These are phyloP conservation scores for Gryganskiella cystojenkinii DNA, from an alignment of 192 early-diverging fungal genomes.

Conservation along the genomic window DNA sequence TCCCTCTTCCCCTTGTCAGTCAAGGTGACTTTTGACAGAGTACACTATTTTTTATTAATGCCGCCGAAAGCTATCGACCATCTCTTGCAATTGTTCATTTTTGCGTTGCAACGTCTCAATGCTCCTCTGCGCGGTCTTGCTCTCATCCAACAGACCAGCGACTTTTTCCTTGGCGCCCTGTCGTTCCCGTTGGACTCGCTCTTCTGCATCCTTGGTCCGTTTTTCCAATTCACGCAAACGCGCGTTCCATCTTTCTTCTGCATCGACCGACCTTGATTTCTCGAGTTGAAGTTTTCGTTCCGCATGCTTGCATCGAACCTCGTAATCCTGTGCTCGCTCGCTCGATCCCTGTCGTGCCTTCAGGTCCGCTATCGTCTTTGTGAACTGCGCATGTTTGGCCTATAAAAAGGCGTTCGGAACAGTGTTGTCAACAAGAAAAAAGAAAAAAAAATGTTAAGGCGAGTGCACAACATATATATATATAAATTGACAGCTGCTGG, in stretches of 20 bases:
- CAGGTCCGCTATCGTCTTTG: slow-evolving; percentile 20
- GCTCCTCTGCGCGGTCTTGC: slow-evolving; percentile 44
- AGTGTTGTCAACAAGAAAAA: not conserved
- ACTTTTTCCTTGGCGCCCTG: slow-evolving; percentile 56
- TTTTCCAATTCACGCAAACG: slow-evolving; percentile 47
- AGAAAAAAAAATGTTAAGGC: not conserved
- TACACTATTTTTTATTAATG: too few species aligned
- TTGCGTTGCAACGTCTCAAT: slow-evolving; percentile 49
- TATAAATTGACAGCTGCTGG: too few species aligned
- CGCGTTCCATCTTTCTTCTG: slow-evolving; percentile 48
- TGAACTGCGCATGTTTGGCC: slow-evolving; percentile 22
- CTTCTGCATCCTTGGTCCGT: slow-evolving; percentile 46
- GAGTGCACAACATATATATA: too few species aligned
- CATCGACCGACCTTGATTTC: slow-evolving; percentile 39
- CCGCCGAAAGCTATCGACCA: slow-evolving; percentile 12
- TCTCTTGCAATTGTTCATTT: slow-evolving; percentile 42
- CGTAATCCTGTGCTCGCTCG: slow-evolving; percentile 31
- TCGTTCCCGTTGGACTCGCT: slow-evolving; percentile 48
- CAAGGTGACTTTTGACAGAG: too few species aligned
- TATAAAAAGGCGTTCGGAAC: slow-evolving; percentile 1
- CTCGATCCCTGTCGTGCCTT: slow-evolving; percentile 20
- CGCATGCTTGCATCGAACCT: slow-evolving; percentile 45
- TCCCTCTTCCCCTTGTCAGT: too few species aligned
- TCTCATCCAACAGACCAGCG: slow-evolving; percentile 42
- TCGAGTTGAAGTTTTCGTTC: slow-evolving; percentile 35